Conservation (phyloP, 495 filamentous ascomycete species). For the Podospora comata region DNA sequence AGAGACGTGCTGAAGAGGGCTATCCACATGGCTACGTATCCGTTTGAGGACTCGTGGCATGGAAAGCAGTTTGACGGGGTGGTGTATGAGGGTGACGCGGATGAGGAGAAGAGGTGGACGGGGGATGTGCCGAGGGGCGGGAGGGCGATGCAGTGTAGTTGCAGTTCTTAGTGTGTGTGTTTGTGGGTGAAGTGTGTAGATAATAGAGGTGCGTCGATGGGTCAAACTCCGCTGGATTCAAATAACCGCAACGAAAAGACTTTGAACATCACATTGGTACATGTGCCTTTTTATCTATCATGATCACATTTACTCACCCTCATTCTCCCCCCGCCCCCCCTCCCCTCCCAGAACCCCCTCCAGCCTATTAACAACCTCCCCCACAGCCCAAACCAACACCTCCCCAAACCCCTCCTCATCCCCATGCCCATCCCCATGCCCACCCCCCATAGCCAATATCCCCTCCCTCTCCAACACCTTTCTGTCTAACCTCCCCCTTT, state of each 20-base stretch:
- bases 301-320: no score
- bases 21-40: slow-evolving; percentile 75
- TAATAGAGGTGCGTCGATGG: no score
- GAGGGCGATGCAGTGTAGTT: slow-evolving; percentile 88
- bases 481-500: slow-evolving; percentile 48
- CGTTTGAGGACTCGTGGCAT: slow-evolving; percentile 80
- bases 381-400: slow-evolving; percentile 55
- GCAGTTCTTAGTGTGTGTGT: slow-evolving; percentile 46
- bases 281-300: no score
- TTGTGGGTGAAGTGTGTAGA: not conserved
- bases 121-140: slow-evolving; percentile 77
- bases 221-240: no score
- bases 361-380: slow-evolving; percentile 44
- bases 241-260: no score
- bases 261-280: no score
- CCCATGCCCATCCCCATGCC: slow-evolving; percentile 26
- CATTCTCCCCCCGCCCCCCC: not conserved
- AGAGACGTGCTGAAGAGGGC: slow-evolving; percentile 68
- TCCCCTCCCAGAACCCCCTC: slow-evolving; percentile 14
- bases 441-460: slow-evolving; percentile 41
- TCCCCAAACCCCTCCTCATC: slow-evolving; percentile 51
- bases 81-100: slow-evolving; percentile 44
- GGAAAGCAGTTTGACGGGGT: slow-evolving; percentile 37
- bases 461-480: slow-evolving; percentile 42
- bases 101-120: slow-evolving; percentile 79